Percentiles rank a stretch among this genome's conserved stretches.
Conservation (phyloP, 495 filamentous ascomycete species). For the Daldinia loculata region DNA sequence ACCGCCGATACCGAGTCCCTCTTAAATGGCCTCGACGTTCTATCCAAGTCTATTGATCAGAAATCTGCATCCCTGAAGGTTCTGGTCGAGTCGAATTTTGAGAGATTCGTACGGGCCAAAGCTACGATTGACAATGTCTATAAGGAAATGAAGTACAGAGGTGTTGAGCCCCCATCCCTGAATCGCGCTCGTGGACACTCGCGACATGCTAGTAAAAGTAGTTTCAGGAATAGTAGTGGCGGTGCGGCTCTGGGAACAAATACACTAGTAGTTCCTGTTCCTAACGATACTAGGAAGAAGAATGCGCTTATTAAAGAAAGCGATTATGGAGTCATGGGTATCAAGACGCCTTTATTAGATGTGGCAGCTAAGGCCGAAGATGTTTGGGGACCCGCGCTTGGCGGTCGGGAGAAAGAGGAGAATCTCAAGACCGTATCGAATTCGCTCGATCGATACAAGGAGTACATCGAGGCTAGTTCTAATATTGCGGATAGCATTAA, state of each 20-base stretch:
- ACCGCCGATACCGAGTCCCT: conserved; percentile 81
- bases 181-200: conserved; percentile 61
- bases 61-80: conserved; percentile 96
- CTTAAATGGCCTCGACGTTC: conserved; percentile 78
- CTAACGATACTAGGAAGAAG: conserved; percentile 70
- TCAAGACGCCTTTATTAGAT: conserved; percentile 85
- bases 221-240: conserved; percentile 67
- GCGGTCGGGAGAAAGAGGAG: conserved; percentile 91
- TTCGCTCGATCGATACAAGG: conserved; percentile 78
- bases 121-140: conserved; percentile 98
- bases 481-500: conserved; percentile 86
- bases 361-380: conserved; percentile 94
- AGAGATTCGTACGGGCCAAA: conserved; percentile 95
- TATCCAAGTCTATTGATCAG: conserved; percentile 92
- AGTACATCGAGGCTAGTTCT: conserved; percentile 79
- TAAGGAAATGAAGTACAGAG: conserved; percentile 93
- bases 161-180: conserved; percentile 66
- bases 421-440: conserved; percentile 76
- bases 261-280: conserved; percentile 46
- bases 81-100: conserved; percentile 96
- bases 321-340: conserved; percentile 91
- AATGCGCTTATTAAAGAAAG: conserved; percentile 92
- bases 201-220: conserved; percentile 68
- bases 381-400: conserved; percentile 93
- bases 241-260: conserved; percentile 45